Percentiles rank a stretch among this genome's conserved stretches.
These are phyloP conservation scores for Macrotyloma uniflorum DNA, from an alignment of 306 rosid genomes.

Conservation along the genomic window DNA sequence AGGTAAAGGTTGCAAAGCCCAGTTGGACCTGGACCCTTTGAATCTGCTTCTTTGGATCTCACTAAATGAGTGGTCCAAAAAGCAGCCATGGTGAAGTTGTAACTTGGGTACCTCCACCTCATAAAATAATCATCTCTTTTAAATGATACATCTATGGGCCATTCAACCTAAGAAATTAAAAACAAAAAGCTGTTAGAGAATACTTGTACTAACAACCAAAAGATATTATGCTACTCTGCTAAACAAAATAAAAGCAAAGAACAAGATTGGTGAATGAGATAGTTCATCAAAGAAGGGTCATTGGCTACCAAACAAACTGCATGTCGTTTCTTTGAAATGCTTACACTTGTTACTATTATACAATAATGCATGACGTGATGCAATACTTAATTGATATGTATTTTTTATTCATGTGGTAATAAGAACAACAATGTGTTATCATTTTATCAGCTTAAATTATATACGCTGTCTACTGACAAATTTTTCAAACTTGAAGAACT, in stretches of 20 bases:
- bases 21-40: slow-evolving; percentile 53
- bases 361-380: neutral
- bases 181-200: neutral
- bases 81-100: slow-evolving; percentile 81
- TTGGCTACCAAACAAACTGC: neutral
- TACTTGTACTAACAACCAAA: neutral
- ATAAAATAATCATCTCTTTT: slow-evolving; percentile 58
- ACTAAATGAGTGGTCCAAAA: slow-evolving; percentile 88
- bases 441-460: neutral
- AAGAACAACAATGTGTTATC: neutral
- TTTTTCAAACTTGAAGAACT: neutral
- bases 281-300: neutral
- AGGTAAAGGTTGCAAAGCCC: slow-evolving; percentile 69
- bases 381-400: neutral
- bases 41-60: slow-evolving; percentile 52
- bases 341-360: neutral
- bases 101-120: slow-evolving; percentile 70
- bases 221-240: neutral
- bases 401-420: neutral
- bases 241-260: neutral
- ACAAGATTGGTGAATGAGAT: neutral
- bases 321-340: neutral
- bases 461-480: neutral
- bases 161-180: slow-evolving; percentile 58
- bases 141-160: slow-evolving; percentile 77